phyloP scores from a whole-genome alignment of 805 yeast genomes.

The Peterozyma toletana region DNA sequence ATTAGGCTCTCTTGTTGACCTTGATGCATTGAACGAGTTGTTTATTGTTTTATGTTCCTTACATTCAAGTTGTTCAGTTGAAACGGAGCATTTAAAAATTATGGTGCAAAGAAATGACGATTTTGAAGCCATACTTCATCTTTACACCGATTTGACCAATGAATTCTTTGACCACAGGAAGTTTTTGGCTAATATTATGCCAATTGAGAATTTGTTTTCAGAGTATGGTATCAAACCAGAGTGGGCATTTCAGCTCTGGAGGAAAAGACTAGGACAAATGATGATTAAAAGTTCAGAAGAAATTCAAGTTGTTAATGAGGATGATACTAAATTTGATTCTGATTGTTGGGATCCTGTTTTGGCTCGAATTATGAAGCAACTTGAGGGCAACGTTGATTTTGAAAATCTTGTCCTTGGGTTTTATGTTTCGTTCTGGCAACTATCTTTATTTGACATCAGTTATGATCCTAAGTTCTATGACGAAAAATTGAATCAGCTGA shows the following conservation, averaged over 20 bases:
- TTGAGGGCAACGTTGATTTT: constrained; percentile 16
- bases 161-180: constrained; percentile 34
- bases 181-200: constrained; percentile 27
- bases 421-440: constrained; percentile 64
- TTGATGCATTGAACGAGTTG: constrained; percentile 51
- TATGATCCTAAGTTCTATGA: constrained; percentile 44
- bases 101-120: constrained; percentile 71
- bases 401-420: constrained; percentile 29
- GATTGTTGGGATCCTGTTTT: constrained; percentile 4
- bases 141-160: constrained; percentile 51
- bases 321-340: constrained; percentile 6
- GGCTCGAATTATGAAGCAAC: constrained; percentile 8
- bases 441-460: constrained; percentile 64
- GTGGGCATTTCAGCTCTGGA: constrained; percentile 80
- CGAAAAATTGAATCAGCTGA: constrained; percentile 32
- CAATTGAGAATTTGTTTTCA: constrained; percentile 31
- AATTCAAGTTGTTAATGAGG: constrained; percentile 1
- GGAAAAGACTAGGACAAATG: constrained; percentile 31
- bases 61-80: constrained; percentile 25
- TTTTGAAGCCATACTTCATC: constrained; percentile 55
- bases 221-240: constrained; percentile 40
- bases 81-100: constrained; percentile 53
- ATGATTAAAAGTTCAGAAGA: constrained; percentile 16
- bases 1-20: constrained; percentile 33
- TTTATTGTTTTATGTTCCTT: constrained; percentile 53